These are phyloP conservation scores for Clarireedia homoeocarpa DNA, from an alignment of 2,329 filamentous ascomycete species.

Conservation along the genomic window DNA sequence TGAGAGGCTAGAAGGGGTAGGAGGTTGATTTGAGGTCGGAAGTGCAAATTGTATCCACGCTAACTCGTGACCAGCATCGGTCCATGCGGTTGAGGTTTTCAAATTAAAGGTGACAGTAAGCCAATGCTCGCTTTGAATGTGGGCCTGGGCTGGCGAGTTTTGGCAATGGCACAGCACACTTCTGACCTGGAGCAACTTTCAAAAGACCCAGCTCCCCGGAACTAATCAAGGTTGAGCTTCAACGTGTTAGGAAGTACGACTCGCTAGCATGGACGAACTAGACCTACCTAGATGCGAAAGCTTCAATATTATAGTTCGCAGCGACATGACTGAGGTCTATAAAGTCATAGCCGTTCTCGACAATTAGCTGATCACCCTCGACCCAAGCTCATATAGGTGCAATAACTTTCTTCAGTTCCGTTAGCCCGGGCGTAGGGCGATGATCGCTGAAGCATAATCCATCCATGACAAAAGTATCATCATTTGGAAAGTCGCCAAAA, in stretches of 20 bases:
- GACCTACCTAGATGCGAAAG: slow-evolving; percentile 35
- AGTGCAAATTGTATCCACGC: slow-evolving; percentile 41
- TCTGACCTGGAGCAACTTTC: slow-evolving; percentile 29
- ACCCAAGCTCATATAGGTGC: slow-evolving; percentile 42
- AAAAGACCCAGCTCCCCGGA: slow-evolving; percentile 36
- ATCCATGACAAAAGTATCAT: slow-evolving; percentile 55
- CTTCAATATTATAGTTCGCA: slow-evolving; percentile 38
- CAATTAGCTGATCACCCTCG: slow-evolving; percentile 29
- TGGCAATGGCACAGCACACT: not conserved
- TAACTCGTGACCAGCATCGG: slow-evolving; percentile 43
- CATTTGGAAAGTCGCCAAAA: slow-evolving; percentile 53
- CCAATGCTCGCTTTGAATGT: slow-evolving; percentile 11
- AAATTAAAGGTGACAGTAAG: slow-evolving; percentile 31
- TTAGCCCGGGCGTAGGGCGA: slow-evolving; percentile 46
- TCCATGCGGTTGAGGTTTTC: slow-evolving; percentile 41
- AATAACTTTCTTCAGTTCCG: slow-evolving; percentile 50
- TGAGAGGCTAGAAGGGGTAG: slow-evolving; percentile 14
- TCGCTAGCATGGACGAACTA: not conserved
- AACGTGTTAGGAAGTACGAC: slow-evolving; percentile 6
- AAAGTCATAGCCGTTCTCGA: slow-evolving; percentile 45
- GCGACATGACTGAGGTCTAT: slow-evolving; percentile 41
- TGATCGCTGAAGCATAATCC: slow-evolving; percentile 48
- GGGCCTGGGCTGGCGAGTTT: not conserved
- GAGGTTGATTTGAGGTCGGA: slow-evolving; percentile 7
- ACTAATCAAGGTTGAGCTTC: slow-evolving; percentile 25